phyloP scores from a whole-genome alignment of 192 early-diverging fungal species.

The Coemansia sp. region DNA sequence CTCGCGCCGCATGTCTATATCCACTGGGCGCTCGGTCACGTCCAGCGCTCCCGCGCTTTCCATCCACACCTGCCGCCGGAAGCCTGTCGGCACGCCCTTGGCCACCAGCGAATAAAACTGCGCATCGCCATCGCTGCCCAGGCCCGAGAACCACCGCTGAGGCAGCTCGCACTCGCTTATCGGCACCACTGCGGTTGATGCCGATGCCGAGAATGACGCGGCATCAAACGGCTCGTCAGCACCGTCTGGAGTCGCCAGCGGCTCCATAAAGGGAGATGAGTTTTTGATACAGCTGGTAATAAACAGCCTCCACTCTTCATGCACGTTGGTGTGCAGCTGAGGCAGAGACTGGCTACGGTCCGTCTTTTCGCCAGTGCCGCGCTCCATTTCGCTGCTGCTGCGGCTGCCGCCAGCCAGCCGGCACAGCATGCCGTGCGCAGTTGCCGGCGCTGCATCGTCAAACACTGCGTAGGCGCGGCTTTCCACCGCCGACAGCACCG shows the following conservation, averaged over 20 bases:
- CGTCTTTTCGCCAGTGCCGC: not conserved
- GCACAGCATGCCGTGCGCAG: slow-evolving; percentile 47
- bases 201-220: not conserved
- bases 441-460: slow-evolving; percentile 12
- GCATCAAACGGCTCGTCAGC: not conserved
- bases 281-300: slow-evolving; percentile 20
- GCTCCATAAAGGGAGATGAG: not conserved
- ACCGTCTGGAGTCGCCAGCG: not conserved
- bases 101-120: slow-evolving; percentile 22
- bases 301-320: slow-evolving; percentile 35
- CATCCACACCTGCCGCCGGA: slow-evolving; percentile 45
- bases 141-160: slow-evolving; percentile 20
- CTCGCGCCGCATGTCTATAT: slow-evolving; percentile 7
- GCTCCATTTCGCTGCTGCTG: not conserved
- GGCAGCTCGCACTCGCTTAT: slow-evolving; percentile 10
- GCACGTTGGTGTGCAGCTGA: slow-evolving; percentile 18
- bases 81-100: slow-evolving; percentile 26
- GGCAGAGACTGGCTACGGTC: slow-evolving; percentile 3
- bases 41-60: slow-evolving; percentile 39
- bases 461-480: not conserved
- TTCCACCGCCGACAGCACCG: slow-evolving; percentile 11
- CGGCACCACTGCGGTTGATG: slow-evolving; percentile 13
- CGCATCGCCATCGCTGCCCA: slow-evolving; percentile 2
- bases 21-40: slow-evolving; percentile 4
- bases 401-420: slow-evolving; percentile 25